A percentile compares a stretch with the other conserved stretches of the same genome.
Evolutionary conservation across 1,284 basidiomycete species (phyloP).

Genomic region (Austropuccinia psidii): DNA sequence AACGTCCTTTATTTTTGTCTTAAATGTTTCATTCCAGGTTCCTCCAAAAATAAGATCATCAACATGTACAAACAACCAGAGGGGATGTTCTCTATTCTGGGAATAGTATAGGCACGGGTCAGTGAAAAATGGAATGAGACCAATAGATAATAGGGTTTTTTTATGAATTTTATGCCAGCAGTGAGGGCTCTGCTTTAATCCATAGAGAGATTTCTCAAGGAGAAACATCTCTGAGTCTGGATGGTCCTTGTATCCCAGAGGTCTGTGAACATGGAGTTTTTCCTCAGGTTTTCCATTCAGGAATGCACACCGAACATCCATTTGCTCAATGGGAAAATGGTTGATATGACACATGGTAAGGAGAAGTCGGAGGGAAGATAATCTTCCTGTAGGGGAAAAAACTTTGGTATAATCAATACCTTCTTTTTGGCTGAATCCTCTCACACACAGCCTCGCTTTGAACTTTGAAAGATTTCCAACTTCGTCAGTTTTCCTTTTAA

Average conservation of each 20-base stretch:
- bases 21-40: background rate
- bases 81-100: background rate
- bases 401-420: constrained; percentile 52
- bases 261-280: constrained; percentile 48
- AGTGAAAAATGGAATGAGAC: background rate
- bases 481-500: constrained; percentile 48
- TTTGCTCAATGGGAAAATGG: constrained; percentile 48
- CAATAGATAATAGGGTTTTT: background rate
- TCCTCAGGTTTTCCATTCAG: constrained; percentile 51
- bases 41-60: background rate
- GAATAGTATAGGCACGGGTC: background rate
- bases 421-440: constrained; percentile 51
- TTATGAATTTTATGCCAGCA: background rate
- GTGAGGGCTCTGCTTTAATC: background rate
- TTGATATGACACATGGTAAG: constrained; percentile 48
- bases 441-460: constrained; percentile 51
- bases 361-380: constrained; percentile 47
- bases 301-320: constrained; percentile 51
- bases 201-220: background rate
- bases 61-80: background rate
- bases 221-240: background rate
- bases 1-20: background rate
- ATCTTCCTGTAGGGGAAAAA: constrained; percentile 49
- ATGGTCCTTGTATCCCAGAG: constrained; percentile 40
- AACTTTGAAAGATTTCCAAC: constrained; percentile 45